Conservation (phyloP, 345 rosid species). For the Streptanthus diversifolius region DNA sequence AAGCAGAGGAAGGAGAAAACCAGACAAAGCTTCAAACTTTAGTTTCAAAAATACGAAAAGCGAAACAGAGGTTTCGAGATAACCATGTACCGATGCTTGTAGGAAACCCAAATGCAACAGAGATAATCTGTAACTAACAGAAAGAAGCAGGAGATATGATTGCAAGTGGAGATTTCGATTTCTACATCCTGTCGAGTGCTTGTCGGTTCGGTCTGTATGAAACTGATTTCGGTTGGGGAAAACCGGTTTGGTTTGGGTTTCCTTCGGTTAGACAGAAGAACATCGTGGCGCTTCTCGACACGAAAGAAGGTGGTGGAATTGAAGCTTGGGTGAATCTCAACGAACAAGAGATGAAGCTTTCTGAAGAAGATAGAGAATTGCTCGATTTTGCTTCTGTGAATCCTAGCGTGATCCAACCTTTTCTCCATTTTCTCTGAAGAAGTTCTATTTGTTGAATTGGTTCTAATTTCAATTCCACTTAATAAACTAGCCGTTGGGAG, state of each 20-base stretch:
- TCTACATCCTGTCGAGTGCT: slow-evolving; percentile 29
- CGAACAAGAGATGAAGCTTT: slow-evolving; percentile 39
- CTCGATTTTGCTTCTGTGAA: slow-evolving; percentile 22
- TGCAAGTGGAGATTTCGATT: slow-evolving; percentile 24
- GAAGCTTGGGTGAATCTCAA: slow-evolving; percentile 39
- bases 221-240: slow-evolving; percentile 42
- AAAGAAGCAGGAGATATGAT: slow-evolving; percentile 16
- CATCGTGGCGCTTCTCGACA: slow-evolving; percentile 39
- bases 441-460: not conserved
- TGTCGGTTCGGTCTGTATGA: slow-evolving; percentile 32
- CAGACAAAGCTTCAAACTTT: slow-evolving; percentile 32
- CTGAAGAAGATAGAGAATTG: slow-evolving; percentile 27
- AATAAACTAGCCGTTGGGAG: slow-evolving; percentile 24
- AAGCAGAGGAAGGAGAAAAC: slow-evolving; percentile 14
- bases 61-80: slow-evolving; percentile 32
- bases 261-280: slow-evolving; percentile 34
- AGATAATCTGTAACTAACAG: slow-evolving; percentile 12
- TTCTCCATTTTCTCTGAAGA: slow-evolving; percentile 29
- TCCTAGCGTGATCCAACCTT: slow-evolving; percentile 29
- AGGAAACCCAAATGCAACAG: slow-evolving; percentile 11
- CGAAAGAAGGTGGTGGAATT: slow-evolving; percentile 33
- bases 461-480: not conserved
- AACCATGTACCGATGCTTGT: slow-evolving; percentile 8
- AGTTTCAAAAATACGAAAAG: slow-evolving; percentile 16
- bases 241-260: slow-evolving; percentile 38